Percentiles rank a stretch among this genome's conserved stretches.
Conservation (phyloP, 495 filamentous ascomycete species). For the Articulospora tetracladia region DNA sequence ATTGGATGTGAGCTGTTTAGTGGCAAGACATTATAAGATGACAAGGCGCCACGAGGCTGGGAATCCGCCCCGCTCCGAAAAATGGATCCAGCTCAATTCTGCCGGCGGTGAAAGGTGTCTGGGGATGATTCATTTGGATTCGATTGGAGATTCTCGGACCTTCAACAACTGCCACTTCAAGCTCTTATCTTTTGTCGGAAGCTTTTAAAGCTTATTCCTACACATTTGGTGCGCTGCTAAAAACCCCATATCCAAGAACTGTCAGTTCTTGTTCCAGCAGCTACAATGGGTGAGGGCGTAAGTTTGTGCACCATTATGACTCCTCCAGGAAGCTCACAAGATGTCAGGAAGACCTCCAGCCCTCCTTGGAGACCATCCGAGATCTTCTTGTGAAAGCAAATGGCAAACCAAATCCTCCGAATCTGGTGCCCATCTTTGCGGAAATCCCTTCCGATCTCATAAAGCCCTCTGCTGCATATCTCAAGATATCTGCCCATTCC, state of each 20-base stretch:
- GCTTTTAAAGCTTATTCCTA: no score
- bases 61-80: background rate
- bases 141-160: background rate
- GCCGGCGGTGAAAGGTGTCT: background rate
- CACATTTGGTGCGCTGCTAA: no score
- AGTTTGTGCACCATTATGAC: conserved; percentile 24
- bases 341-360: conserved; percentile 39
- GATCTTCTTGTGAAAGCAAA: conserved; percentile 49
- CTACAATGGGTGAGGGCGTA: conserved; percentile 15
- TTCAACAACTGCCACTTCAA: no score
- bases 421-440: conserved; percentile 80
- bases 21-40: background rate
- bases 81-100: background rate
- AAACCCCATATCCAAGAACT: background rate
- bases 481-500: conserved; percentile 77
- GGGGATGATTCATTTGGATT: background rate
- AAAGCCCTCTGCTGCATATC: conserved; percentile 86
- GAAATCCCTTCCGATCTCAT: conserved; percentile 87
- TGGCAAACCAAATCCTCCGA: conserved; percentile 58
- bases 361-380: conserved; percentile 47
- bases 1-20: background rate
- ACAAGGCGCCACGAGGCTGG: background rate
- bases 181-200: no score
- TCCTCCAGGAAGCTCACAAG: conserved; percentile 17
- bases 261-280: background rate